These are phyloP conservation scores for Puccinia coronata DNA, from an alignment of 1,284 basidiomycete genomes.

Conservation along the genomic window DNA sequence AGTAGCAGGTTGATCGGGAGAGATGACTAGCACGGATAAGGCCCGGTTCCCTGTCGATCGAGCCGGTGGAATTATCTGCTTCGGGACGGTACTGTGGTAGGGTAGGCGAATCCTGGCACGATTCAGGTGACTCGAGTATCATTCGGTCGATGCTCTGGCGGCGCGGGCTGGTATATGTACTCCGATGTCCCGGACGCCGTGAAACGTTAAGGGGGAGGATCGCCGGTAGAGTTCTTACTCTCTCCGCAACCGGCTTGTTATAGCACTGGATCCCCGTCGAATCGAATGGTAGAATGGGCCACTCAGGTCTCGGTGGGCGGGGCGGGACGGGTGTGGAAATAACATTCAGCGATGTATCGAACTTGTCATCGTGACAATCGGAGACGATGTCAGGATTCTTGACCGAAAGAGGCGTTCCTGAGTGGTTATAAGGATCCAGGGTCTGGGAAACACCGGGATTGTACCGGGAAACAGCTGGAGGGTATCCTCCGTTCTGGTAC, in stretches of 20 bases:
- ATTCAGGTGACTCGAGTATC: constrained; percentile 27
- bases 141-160: constrained; percentile 19
- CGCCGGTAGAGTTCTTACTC: background rate
- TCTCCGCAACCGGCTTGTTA: background rate
- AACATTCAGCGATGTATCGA: background rate
- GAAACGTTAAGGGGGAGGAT: constrained; percentile 27
- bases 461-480: background rate
- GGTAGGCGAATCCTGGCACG: background rate
- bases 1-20: constrained; percentile 33
- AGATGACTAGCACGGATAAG: constrained; percentile 4
- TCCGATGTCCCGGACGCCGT: background rate
- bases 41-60: background rate
- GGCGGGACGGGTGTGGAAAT: background rate
- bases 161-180: background rate
- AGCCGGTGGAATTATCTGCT: background rate
- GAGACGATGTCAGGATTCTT: constrained; percentile 30
- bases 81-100: constrained; percentile 24
- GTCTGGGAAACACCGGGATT: constrained; percentile 19
- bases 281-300: constrained; percentile 2
- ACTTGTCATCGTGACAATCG: background rate
- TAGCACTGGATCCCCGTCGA: background rate
- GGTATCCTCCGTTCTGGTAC: constrained; percentile 7
- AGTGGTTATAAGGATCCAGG: constrained; percentile 15
- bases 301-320: constrained; percentile 21
- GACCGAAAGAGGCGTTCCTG: background rate